phyloP scores from a whole-genome alignment of 768 basidiomycete genomes.

The Tylopilus subfusipes region DNA sequence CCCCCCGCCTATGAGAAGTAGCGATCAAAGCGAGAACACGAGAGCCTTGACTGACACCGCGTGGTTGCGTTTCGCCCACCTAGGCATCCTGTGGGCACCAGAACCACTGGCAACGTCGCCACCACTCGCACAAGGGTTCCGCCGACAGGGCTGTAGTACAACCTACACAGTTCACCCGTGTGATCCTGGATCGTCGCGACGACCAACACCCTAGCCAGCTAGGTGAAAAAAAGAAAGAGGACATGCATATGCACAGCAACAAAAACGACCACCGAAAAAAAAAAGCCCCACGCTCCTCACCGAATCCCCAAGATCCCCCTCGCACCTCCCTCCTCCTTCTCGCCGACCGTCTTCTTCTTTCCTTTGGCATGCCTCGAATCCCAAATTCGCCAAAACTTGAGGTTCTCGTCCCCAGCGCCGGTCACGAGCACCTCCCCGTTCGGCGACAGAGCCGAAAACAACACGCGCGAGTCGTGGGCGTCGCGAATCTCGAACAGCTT shows the following conservation, averaged over 20 bases:
- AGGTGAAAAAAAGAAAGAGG: too few relatives aligned
- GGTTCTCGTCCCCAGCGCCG: conserved; percentile 90
- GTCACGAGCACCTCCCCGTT: conserved; percentile 91
- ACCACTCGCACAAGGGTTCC: too few relatives aligned
- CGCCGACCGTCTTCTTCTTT: conserved; percentile 27
- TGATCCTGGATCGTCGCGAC: too few relatives aligned
- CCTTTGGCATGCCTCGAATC: conserved; percentile 46
- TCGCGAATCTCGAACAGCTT: conserved; percentile 63
- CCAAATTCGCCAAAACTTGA: conserved; percentile 96
- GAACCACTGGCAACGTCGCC: too few relatives aligned
- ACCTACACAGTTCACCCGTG: too few relatives aligned
- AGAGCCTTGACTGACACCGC: conserved; percentile 87
- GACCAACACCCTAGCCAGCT: too few relatives aligned
- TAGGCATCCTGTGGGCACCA: too few relatives aligned
- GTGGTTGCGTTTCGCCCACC: conserved; percentile 91
- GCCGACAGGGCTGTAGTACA: too few relatives aligned
- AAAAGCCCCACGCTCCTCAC: conserved; percentile 17
- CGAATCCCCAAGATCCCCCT: conserved; percentile 37
- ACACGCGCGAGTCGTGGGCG: conserved; percentile 88
- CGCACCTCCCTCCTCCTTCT: conserved; percentile 33
- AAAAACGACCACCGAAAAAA: not conserved
- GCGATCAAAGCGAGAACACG: conserved; percentile 96
- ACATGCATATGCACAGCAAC: not conserved
- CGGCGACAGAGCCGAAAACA: conserved; percentile 82
- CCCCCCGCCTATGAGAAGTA: conserved; percentile 90